Conservation (phyloP, 23 red algal genomes). For the Cyanidiococcus yangmingshanensis region DNA sequence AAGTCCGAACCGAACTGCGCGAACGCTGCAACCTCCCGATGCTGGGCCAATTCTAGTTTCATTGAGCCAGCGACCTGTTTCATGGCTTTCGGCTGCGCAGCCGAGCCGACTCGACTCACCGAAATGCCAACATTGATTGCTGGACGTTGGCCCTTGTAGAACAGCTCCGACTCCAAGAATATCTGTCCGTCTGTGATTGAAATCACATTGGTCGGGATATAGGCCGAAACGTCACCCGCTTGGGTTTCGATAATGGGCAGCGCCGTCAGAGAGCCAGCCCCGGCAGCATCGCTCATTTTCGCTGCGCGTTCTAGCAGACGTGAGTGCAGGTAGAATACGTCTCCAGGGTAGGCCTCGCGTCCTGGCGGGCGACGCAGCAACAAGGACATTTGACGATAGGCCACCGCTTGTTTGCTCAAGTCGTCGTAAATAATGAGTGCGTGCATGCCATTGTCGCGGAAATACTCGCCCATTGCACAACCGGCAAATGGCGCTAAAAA, state of each 20-base stretch:
- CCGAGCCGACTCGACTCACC: constrained; percentile 90
- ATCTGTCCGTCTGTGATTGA: constrained; percentile 99
- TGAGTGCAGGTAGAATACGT: constrained; percentile 97
- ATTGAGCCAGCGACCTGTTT: constrained; percentile 98
- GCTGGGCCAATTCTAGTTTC: constrained; percentile 94
- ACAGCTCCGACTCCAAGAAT: constrained; percentile 96
- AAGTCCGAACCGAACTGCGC: constrained; percentile 99
- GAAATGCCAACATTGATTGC: constrained; percentile 97
- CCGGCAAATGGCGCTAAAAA: constrained; percentile 89
- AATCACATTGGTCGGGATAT: constrained; percentile 98
- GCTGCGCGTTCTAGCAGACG: constrained; percentile 88
- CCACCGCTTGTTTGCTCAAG: constrained; percentile 94
- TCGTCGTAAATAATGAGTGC: constrained; percentile 98
- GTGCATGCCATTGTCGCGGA: constrained; percentile 93
- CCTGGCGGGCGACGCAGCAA: constrained; percentile 86
- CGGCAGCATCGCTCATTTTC: constrained; percentile 76
- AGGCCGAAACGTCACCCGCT: constrained; percentile 97
- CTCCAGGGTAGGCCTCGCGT: constrained; percentile 95
- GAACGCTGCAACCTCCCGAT: constrained; percentile 90
- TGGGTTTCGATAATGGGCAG: constrained; percentile 98
- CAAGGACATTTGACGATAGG: constrained; percentile 94
- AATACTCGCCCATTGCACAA: constrained; percentile 97
- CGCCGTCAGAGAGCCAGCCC: constrained; percentile 85
- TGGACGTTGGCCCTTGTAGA: constrained; percentile 98
- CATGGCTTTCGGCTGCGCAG: constrained; percentile 92